Evolutionary conservation across 1,284 basidiomycete species (phyloP).

Genomic region (Schizophyllum commune): DNA sequence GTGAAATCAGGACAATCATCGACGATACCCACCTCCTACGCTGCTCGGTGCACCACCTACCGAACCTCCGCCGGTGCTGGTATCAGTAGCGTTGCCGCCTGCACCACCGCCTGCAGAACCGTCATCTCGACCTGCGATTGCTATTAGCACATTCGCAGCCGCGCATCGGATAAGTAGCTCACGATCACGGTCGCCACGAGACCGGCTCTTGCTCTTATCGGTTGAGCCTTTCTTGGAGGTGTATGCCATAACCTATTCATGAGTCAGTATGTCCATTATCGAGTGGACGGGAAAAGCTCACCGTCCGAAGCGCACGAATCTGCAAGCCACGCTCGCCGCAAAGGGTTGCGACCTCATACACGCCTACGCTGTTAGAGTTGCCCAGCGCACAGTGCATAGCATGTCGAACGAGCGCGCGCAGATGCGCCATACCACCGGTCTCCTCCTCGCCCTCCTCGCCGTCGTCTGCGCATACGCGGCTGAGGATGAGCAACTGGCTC

Average conservation of each 20-base stretch:
- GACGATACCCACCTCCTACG: background rate
- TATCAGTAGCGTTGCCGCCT: background rate
- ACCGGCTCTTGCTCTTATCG: background rate
- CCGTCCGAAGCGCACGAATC: conserved; percentile 39
- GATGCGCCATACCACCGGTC: conserved; percentile 46
- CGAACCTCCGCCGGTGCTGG: background rate
- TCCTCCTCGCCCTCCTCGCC: background rate
- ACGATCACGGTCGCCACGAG: background rate
- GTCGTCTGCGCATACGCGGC: conserved; percentile 49
- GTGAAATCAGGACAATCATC: background rate
- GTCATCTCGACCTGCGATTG: background rate
- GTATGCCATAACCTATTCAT: conserved; percentile 22
- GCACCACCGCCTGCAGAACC: background rate
- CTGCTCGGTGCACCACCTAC: background rate
- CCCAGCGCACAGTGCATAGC: conserved; percentile 86
- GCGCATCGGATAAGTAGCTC: background rate
- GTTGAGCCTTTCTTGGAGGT: background rate
- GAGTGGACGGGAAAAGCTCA: conserved; percentile 19
- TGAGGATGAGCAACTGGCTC: conserved; percentile 78
- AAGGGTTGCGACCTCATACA: conserved; percentile 90
- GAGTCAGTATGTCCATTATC: conserved; percentile 28
- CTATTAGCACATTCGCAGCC: background rate
- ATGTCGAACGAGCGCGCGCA: conserved; percentile 78
- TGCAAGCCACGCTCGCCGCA: conserved; percentile 85
- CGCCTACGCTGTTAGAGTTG: conserved; percentile 78